phyloP scores from a whole-genome alignment of 768 basidiomycete species.

The Lactarius pseudohatsudake region DNA sequence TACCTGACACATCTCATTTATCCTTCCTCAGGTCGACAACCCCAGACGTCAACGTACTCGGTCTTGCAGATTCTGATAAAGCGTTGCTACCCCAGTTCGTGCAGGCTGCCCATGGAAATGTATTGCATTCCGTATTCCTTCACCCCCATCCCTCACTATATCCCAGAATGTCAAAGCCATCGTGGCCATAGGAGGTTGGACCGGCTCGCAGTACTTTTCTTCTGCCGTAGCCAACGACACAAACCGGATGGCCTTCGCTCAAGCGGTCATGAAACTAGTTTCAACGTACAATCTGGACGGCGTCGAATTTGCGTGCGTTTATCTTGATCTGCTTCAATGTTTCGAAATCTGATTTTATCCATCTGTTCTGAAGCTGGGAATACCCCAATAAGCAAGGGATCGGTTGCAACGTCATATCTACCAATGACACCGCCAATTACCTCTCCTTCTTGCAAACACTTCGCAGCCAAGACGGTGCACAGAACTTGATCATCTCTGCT shows the following conservation, averaged over 20 bases:
- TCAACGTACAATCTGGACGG: slow-evolving; percentile 21
- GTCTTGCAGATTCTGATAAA: slow-evolving; percentile 32
- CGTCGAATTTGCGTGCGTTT: slow-evolving; percentile 23
- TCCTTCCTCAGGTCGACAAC: slow-evolving; percentile 6
- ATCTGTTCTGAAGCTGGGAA: slow-evolving; percentile 23
- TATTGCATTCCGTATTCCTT: background rate
- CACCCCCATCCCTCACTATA: background rate
- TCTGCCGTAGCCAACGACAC: slow-evolving; percentile 13
- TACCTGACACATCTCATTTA: background rate
- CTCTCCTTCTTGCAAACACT: slow-evolving; percentile 16
- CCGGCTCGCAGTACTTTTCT: slow-evolving; percentile 23
- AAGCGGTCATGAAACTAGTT: background rate
- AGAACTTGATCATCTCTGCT: slow-evolving; percentile 7
- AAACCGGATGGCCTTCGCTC: slow-evolving; percentile 25
- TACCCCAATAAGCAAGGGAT: slow-evolving; percentile 1
- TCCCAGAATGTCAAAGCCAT: slow-evolving; percentile 23
- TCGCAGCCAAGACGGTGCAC: background rate
- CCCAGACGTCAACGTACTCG: slow-evolving; percentile 30
- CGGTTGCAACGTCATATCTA: slow-evolving; percentile 13
- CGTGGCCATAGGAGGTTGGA: slow-evolving; percentile 25
- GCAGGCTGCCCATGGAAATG: slow-evolving; percentile 28
- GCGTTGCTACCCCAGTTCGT: slow-evolving; percentile 32
- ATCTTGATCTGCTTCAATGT: background rate
- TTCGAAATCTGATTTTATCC: background rate
- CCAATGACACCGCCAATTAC: slow-evolving; percentile 13